Conservation (phyloP, 306 rosid species). For the Fragaria vesca region DNA sequence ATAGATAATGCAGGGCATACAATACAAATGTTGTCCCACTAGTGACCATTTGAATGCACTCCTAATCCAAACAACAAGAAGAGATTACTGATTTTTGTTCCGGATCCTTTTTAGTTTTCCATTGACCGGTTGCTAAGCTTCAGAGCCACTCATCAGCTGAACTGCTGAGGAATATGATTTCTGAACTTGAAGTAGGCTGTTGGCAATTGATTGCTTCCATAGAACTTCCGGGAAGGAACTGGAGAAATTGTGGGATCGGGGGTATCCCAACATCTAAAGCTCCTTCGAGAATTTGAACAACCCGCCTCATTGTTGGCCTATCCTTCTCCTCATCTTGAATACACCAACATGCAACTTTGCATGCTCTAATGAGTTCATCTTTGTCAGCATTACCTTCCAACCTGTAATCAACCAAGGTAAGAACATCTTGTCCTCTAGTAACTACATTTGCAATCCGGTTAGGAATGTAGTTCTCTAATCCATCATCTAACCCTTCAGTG, state of each 20-base stretch:
- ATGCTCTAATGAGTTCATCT: conserved; percentile 27
- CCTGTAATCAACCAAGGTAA: conserved; percentile 29
- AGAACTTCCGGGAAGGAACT: too few species aligned
- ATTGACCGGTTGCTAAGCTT: background rate
- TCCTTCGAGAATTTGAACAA: too few species aligned
- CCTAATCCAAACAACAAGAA: background rate
- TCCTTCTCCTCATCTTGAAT: conserved; percentile 30
- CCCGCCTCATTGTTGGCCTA: conserved; percentile 21
- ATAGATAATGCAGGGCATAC: too few species aligned
- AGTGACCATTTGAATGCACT: background rate
- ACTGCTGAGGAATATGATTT: background rate
- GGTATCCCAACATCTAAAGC: too few species aligned
- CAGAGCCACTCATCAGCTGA: background rate
- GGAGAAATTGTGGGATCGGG: too few species aligned
- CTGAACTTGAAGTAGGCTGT: background rate
- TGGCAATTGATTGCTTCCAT: too few species aligned
- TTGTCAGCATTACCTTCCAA: conserved; percentile 17
- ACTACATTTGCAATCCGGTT: conserved; percentile 26
- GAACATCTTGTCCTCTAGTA: conserved; percentile 23
- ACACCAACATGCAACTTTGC: conserved; percentile 39
- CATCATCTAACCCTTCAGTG: conserved; percentile 27
- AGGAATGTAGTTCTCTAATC: conserved; percentile 27
- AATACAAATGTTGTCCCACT: background rate
- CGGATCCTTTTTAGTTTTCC: background rate
- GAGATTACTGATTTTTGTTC: background rate